Conservation (phyloP, 1,284 basidiomycete species). For the Cystobasidiaceae sp. region DNA sequence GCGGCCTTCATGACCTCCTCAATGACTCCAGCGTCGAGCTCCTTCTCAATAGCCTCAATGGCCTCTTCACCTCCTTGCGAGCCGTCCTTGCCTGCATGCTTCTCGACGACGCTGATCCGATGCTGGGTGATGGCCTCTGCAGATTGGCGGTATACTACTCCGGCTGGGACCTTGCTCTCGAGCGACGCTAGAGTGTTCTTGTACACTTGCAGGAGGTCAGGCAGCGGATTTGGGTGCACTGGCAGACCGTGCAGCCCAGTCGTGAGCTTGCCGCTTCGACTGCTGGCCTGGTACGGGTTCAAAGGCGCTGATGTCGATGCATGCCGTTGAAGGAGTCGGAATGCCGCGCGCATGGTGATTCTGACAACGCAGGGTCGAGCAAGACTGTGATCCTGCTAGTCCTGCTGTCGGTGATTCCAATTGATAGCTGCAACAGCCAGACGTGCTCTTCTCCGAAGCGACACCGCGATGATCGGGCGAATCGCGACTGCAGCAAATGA, state of each 20-base stretch:
- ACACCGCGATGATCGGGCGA: constrained; percentile 6
- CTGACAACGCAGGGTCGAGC: too few relatives aligned
- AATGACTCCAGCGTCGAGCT: constrained; percentile 69
- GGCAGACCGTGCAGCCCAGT: constrained; percentile 66
- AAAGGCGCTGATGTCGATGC: constrained; percentile 12
- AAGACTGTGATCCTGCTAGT: too few relatives aligned
- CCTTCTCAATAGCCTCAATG: constrained; percentile 62
- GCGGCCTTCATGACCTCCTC: constrained; percentile 81
- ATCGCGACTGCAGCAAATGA: background rate
- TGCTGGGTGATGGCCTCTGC: constrained; percentile 79
- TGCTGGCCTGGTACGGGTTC: constrained; percentile 13
- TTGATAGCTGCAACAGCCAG: too few relatives aligned
- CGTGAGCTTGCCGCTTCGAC: constrained; percentile 54
- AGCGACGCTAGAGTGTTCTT: constrained; percentile 70
- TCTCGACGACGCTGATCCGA: constrained; percentile 68
- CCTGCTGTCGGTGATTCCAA: too few relatives aligned
- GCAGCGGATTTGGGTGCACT: constrained; percentile 69
- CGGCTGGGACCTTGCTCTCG: constrained; percentile 60
- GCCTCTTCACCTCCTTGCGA: constrained; percentile 53
- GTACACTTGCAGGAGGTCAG: constrained; percentile 70
- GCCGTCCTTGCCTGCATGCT: constrained; percentile 46
- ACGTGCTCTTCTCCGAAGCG: too few relatives aligned
- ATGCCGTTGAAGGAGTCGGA: constrained; percentile 10
- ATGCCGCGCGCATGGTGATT: constrained; percentile 22
- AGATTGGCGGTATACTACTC: constrained; percentile 85